A percentile compares a stretch with the other conserved stretches of the same genome.
phyloP scores from a whole-genome alignment of 1,284 basidiomycete genomes.

The Fomitopsis pinicola region DNA sequence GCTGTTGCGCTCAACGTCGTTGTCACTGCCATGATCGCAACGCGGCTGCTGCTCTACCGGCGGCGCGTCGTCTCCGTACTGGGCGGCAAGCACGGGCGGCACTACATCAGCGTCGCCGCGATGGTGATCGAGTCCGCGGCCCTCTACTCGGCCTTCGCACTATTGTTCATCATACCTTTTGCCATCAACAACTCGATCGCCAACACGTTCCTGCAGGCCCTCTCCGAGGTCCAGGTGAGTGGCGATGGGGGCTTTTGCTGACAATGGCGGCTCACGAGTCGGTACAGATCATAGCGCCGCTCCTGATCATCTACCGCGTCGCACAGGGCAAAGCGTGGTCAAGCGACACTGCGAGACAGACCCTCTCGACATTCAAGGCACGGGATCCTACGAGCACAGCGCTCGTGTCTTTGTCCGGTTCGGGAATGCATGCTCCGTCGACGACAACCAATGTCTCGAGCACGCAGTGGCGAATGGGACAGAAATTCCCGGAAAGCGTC shows the following conservation, averaged over 20 bases:
- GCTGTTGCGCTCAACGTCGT: not conserved
- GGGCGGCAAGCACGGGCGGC: not conserved
- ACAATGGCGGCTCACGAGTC: not conserved
- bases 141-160: not conserved
- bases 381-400: too few relatives aligned
- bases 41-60: not conserved
- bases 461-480: too few relatives aligned
- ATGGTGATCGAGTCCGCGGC: not conserved
- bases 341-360: not conserved
- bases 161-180: not conserved
- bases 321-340: not conserved
- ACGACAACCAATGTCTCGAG: too few relatives aligned
- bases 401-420: too few relatives aligned
- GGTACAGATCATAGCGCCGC: not conserved
- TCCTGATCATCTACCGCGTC: not conserved
- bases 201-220: not conserved
- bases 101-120: not conserved
- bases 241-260: not conserved
- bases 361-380: too few relatives aligned
- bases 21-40: not conserved
- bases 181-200: not conserved
- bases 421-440: too few relatives aligned
- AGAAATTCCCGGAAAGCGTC: too few relatives aligned
- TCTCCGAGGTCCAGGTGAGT: not conserved
- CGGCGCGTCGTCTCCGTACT: not conserved